A percentile compares a stretch with the other conserved stretches of the same genome.
These are phyloP conservation scores for Fagus sylvatica DNA, from an alignment of 306 rosid species.

Conservation along the genomic window DNA sequence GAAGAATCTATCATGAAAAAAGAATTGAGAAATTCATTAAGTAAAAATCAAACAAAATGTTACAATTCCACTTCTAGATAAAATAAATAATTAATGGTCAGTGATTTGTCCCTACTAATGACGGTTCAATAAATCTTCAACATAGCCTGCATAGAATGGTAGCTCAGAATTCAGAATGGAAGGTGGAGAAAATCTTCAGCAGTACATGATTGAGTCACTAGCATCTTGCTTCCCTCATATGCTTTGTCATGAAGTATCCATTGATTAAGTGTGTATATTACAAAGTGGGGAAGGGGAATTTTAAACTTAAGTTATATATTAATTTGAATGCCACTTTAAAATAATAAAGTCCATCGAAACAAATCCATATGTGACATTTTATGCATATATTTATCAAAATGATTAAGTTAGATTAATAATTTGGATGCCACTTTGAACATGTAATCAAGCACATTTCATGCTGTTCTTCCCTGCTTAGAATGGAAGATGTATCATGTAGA, in stretches of 20 bases:
- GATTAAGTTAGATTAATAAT: neutral
- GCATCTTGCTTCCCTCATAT: neutral
- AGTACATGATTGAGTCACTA: neutral
- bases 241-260: neutral
- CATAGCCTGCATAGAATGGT: neutral
- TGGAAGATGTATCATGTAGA: neutral
- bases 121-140: neutral
- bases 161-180: neutral
- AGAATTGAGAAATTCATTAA: too few species aligned
- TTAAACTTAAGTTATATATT: too few species aligned
- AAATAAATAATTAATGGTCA: too few species aligned
- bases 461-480: neutral
- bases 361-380: too few species aligned
- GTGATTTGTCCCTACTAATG: neutral
- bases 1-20: too few species aligned
- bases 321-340: too few species aligned
- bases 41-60: too few species aligned
- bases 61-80: too few species aligned
- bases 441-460: neutral
- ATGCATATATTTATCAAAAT: too few species aligned
- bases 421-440: neutral
- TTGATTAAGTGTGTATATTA: too few species aligned
- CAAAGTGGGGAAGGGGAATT: too few species aligned
- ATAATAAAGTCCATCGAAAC: too few species aligned
- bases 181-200: neutral